Evolutionary conservation across 805 yeast species (phyloP), one percentile per base, ranked within the genome.

Genomic region (Clavispora carvajalis): DNA sequence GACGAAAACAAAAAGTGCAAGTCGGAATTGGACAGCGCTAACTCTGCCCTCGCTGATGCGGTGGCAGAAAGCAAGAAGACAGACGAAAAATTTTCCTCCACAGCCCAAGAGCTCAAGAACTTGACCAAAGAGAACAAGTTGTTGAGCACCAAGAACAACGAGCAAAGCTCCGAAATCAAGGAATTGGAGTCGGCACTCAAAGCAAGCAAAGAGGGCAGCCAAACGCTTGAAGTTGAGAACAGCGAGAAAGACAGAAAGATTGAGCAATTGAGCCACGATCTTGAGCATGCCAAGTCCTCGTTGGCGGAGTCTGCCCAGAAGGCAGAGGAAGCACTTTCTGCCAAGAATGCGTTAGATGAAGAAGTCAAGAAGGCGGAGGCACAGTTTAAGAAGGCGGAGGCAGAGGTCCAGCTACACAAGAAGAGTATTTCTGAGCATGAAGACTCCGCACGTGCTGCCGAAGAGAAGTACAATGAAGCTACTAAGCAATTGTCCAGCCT

Each of bases 321-420:
- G 34, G 38, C 7, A 11, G 24, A 16, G 11, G 42, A 33, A 21
- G 37, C 29, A 7, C 8, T 26, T 13, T 26, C 29, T 13, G 29
- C 11, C 19, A 28, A 28, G 31, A 38, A 22, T 9, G 18, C 16
- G 7, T 36, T 34, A 38, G 30, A 26, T 22, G 46, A 43, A n/a
- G 41, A 28, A 22, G 33, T 36, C 10, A 37, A 36, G 24, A 43
- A 36, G 36, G 35, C 25, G 29, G 38, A n/a, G n/a, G n/a, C n/a
- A n/a, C n/a, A n/a, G n/a, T n/a, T n/a, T n/a, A n/a, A 38, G 16
- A 24, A 28, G 21, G 21, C 21, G n/a, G 34, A 22, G n/a, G 41
- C 16, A 18, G 37, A 41, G 22, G 33, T 34, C 26, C 24, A 37
- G 11, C 22, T 36, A 10, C 46, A 35, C n/a, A 30, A 36, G 8